Percentiles rank a stretch among this genome's conserved stretches.
Evolutionary conservation across 1,284 basidiomycete species (phyloP).

Genomic region (Rhodotorula mucilaginosa): DNA sequence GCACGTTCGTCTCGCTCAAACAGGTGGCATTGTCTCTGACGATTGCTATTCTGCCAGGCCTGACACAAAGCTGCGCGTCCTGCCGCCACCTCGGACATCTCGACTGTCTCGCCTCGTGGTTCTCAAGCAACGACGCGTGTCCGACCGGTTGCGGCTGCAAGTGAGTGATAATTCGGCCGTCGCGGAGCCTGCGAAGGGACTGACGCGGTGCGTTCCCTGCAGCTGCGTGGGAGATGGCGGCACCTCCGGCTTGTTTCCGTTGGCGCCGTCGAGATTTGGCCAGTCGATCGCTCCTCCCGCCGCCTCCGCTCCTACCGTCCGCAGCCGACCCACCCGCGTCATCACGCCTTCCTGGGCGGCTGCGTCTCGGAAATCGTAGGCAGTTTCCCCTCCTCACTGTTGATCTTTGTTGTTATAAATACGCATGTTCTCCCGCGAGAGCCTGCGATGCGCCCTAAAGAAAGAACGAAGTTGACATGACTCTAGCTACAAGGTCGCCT

Average conservation of each 20-base stretch:
- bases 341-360: slow-evolving; percentile 1
- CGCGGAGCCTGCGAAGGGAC: background rate
- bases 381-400: background rate
- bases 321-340: background rate
- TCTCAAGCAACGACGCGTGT: slow-evolving; percentile 9
- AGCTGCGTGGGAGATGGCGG: slow-evolving; percentile 29
- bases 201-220: background rate
- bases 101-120: slow-evolving; percentile 30
- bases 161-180: slow-evolving; percentile 1
- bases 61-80: slow-evolving; percentile 27
- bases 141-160: slow-evolving; percentile 37
- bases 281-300: background rate
- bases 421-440: too few relatives aligned
- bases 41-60: slow-evolving; percentile 5
- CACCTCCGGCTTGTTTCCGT: slow-evolving; percentile 22
- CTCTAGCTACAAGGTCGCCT: background rate
- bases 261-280: slow-evolving; percentile 4
- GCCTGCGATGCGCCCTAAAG: too few relatives aligned
- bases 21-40: background rate
- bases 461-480: background rate
- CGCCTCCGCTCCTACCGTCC: background rate
- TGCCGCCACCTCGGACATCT: slow-evolving; percentile 37
- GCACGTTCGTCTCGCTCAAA: too few relatives aligned
- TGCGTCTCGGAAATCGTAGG: background rate
- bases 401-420: background rate